Evolutionary conservation across 2,329 filamentous ascomycete genomes (phyloP).

Genomic region (Trichoderma lentiforme): DNA sequence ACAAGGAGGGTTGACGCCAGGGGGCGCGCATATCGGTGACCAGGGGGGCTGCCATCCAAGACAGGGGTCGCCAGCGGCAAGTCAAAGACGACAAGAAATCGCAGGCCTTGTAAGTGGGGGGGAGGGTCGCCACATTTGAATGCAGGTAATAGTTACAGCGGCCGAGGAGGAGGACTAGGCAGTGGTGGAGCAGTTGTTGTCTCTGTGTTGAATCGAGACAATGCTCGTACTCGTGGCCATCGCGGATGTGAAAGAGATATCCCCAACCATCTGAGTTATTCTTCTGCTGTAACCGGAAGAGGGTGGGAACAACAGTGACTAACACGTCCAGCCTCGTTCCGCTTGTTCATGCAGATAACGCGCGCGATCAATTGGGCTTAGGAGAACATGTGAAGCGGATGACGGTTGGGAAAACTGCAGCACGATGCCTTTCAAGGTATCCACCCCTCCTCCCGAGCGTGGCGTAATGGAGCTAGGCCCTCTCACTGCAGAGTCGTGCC

Average conservation of each 20-base stretch:
- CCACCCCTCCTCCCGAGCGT: slow-evolving; percentile 17
- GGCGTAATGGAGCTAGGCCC: slow-evolving; percentile 15
- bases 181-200: slow-evolving; percentile 4
- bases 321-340: slow-evolving; percentile 11
- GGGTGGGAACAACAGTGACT: neutral
- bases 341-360: slow-evolving; percentile 14
- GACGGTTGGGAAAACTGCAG: slow-evolving; percentile 13
- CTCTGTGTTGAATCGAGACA: slow-evolving; percentile 10
- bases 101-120: slow-evolving; percentile 16
- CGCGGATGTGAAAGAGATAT: neutral
- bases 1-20: slow-evolving; percentile 14
- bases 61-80: slow-evolving; percentile 19
- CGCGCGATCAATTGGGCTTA: slow-evolving; percentile 11
- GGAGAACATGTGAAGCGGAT: slow-evolving; percentile 13
- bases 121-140: slow-evolving; percentile 16
- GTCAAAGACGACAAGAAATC: slow-evolving; percentile 14
- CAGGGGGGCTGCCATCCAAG: slow-evolving; percentile 13
- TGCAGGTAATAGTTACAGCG: slow-evolving; percentile 21
- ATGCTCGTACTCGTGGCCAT: neutral
- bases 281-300: neutral
- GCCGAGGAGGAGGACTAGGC: slow-evolving; percentile 2
- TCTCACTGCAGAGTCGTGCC: slow-evolving; percentile 5
- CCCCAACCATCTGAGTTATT: neutral
- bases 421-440: slow-evolving; percentile 12
- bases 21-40: slow-evolving; percentile 19